Percentiles rank a stretch among this genome's conserved stretches.
Evolutionary conservation across 345 rosid species (phyloP).

Genomic region (Dovyalis caffra): DNA sequence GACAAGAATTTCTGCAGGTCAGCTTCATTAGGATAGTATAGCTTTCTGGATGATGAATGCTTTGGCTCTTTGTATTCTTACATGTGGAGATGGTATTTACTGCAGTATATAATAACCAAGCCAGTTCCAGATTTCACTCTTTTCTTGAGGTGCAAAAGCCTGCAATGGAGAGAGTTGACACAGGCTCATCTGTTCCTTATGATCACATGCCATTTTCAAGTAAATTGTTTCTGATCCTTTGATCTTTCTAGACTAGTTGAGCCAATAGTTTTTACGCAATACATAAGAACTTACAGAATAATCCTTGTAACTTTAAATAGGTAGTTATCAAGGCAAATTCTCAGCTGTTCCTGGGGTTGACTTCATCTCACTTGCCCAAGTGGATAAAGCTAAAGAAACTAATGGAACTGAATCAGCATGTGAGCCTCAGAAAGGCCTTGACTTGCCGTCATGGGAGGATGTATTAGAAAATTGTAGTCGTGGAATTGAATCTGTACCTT

Average conservation of each 20-base stretch:
- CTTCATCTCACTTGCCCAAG: constrained; percentile 32
- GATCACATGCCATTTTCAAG: constrained; percentile 44
- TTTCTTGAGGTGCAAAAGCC: constrained; percentile 46
- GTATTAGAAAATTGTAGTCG: constrained; percentile 41
- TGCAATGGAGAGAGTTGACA: constrained; percentile 37
- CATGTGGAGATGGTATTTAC: constrained; percentile 12
- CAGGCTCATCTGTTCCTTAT: constrained; percentile 43
- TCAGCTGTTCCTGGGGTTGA: constrained; percentile 31
- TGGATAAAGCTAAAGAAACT: constrained; percentile 35
- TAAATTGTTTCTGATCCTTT: constrained; percentile 28
- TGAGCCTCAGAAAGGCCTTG: constrained; percentile 51
- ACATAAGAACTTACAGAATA: constrained; percentile 9
- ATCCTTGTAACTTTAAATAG: constrained; percentile 36
- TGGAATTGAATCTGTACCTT: constrained; percentile 44
- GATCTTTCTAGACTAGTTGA: constrained; percentile 1
- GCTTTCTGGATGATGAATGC: constrained; percentile 6
- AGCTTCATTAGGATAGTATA: constrained; percentile 4
- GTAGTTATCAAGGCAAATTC: constrained; percentile 49
- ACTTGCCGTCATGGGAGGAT: constrained; percentile 66
- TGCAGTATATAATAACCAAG: constrained; percentile 70
- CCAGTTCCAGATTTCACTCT: constrained; percentile 47
- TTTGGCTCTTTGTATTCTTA: constrained; percentile 16
- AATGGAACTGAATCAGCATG: constrained; percentile 40
- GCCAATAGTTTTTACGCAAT: constrained; percentile 12
- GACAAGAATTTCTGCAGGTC: neutral